Percentiles rank a stretch among this genome's conserved stretches.
Conservation (phyloP, 73 alveolate genomes). For the Paramecium caudatum region DNA sequence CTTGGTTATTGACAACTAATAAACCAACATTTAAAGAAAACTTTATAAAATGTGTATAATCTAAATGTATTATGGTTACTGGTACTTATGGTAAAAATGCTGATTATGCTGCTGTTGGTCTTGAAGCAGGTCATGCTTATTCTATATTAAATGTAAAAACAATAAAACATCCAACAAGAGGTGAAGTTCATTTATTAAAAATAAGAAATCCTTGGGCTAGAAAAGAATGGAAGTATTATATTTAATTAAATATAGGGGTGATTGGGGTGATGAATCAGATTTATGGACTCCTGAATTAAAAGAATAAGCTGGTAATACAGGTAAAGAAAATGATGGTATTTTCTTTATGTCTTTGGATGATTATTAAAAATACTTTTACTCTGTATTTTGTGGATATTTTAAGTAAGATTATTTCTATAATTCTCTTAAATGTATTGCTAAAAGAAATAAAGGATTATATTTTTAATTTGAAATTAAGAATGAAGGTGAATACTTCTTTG, state of each 20-base stretch:
- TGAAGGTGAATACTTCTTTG: slow-evolving; percentile 63
- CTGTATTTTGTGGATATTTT: slow-evolving; percentile 59
- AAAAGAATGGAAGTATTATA: slow-evolving; percentile 95
- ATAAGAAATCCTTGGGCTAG: slow-evolving; percentile 98
- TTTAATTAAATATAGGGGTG: too few species aligned
- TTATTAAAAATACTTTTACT: slow-evolving; percentile 41
- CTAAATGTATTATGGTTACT: slow-evolving; percentile 89
- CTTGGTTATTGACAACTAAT: slow-evolving; percentile 82
- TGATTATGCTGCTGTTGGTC: slow-evolving; percentile 78
- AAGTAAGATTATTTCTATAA: slow-evolving; percentile 21
- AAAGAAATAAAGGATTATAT: slow-evolving; percentile 6
- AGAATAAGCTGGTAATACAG: slow-evolving; percentile 74
- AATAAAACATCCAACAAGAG: slow-evolving; percentile 60
- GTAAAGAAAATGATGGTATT: slow-evolving; percentile 68
- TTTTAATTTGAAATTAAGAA: slow-evolving; percentile 1
- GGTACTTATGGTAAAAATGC: slow-evolving; percentile 78
- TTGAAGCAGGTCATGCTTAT: slow-evolving; percentile 96
- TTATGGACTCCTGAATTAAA: slow-evolving; percentile 95
- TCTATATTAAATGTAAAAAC: slow-evolving; percentile 80
- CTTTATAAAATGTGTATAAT: slow-evolving; percentile 81
- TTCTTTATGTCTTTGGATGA: slow-evolving; percentile 67
- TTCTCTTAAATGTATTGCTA: not conserved
- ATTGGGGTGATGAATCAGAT: slow-evolving; percentile 91
- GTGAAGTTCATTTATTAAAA: slow-evolving; percentile 85
- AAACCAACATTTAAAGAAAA: slow-evolving; percentile 86